Evolutionary conservation across 768 basidiomycete species (phyloP).

Genomic region (Exidia glandulosa): DNA sequence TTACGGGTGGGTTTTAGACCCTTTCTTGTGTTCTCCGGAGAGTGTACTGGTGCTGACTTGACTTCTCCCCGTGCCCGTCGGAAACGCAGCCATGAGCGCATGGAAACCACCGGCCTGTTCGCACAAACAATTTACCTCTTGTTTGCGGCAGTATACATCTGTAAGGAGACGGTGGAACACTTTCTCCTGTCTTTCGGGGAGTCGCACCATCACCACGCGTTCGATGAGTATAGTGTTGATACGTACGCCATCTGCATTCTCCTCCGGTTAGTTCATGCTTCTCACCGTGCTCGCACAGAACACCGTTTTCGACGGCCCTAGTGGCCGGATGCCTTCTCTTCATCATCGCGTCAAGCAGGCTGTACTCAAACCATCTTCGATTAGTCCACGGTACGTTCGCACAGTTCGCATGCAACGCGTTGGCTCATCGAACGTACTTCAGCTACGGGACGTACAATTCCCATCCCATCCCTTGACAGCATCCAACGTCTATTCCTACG

Average conservation of each 20-base stretch:
- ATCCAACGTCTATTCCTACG: background rate
- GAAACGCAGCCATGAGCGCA: conserved; percentile 52
- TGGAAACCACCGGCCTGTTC: conserved; percentile 67
- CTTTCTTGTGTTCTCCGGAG: conserved; percentile 23
- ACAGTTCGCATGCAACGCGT: background rate
- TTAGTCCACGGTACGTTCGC: background rate
- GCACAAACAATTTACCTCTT: conserved; percentile 88
- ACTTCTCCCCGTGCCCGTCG: background rate
- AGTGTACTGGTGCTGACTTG: conserved; percentile 1
- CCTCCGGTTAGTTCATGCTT: too few relatives aligned
- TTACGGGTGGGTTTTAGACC: conserved; percentile 57
- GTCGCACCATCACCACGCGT: conserved; percentile 48
- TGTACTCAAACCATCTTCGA: background rate
- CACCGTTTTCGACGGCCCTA: background rate
- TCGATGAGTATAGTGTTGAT: too few relatives aligned
- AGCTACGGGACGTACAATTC: background rate
- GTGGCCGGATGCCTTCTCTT: background rate
- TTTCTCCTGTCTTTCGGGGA: conserved; percentile 60
- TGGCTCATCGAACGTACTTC: background rate
- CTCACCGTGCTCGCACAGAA: background rate
- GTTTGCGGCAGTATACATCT: conserved; percentile 91
- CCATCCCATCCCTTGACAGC: background rate
- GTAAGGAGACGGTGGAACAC: conserved; percentile 95
- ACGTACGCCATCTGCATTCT: too few relatives aligned
- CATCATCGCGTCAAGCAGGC: background rate